Base-by-base conservation (phyloP, 768 basidiomycete genomes). In the Lentinula boryana region DNA sequence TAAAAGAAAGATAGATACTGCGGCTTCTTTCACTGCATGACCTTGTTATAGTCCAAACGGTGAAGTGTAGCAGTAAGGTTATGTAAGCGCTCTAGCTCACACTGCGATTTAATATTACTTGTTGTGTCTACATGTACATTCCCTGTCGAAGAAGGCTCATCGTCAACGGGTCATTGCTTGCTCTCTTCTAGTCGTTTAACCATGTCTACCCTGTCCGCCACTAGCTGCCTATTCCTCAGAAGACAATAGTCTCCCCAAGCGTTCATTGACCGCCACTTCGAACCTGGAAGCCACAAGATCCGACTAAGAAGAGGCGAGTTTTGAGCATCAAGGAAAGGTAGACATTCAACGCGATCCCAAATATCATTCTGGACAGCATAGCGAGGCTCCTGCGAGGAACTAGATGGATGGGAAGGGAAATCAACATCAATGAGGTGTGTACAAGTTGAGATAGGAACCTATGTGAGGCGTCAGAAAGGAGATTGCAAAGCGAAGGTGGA, bases 361-460 rank as follows among this genome's bases (percentile, higher is more conserved):
- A 76, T 84, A 15, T 78, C 72, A 44, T 71, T 70, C 67, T 93
- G 84, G 23, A 78, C 64, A 31, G 84, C 82, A 71, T 93, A 95
- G 36, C 93, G 87, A n/a, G 91, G 93, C 68, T 97, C 95, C 50
- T 83, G 72, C 4, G 65, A 35, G 13, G 86, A 83, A 40, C 69
- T 70, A 10, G 73, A 69, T 1, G 89, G 83, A 63, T 90, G 85
- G 1, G 75, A 72, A 0, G 95, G 94, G 70, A 92, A 93, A 74
- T 95, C 90, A 46, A 93, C 82, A 71, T 98, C 94, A 63, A 99
- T 78, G 62, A 99, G 78, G 73, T 96, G 98, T 71, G 93, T 89
- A 70, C 97, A 99, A 43, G 82, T 76, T 21, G 82, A 75, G 21
- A 85, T 74, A 27, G 87, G 78, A 35, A 91, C 87, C 96, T 90